Percentiles rank a stretch among this genome's conserved stretches.
phyloP scores from a whole-genome alignment of 345 rosid species.

The Sonneratia caseolaris region DNA sequence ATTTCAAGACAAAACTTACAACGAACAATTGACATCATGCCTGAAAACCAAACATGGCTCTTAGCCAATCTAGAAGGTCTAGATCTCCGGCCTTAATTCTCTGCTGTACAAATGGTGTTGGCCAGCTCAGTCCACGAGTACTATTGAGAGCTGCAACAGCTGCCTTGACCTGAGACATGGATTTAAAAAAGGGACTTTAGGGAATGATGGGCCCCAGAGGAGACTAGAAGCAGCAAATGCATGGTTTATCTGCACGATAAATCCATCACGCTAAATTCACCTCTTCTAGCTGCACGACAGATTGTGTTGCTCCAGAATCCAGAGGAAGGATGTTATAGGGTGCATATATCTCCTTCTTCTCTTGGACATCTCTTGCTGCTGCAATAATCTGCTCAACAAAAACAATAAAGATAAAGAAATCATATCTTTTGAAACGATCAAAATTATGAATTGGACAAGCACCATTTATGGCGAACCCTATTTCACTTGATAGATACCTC shows the following conservation, averaged over 20 bases:
- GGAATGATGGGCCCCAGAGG: background rate
- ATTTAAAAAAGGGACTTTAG: slow-evolving; percentile 1
- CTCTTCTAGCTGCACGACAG: slow-evolving; percentile 96
- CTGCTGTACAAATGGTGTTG: slow-evolving; percentile 69
- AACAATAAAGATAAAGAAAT: background rate
- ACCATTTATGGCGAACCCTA: background rate
- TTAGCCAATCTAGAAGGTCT: slow-evolving; percentile 93
- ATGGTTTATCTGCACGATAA: background rate
- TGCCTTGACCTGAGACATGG: slow-evolving; percentile 66
- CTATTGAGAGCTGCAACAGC: slow-evolving; percentile 83
- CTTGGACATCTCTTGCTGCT: slow-evolving; percentile 95
- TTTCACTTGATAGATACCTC: slow-evolving; percentile 37
- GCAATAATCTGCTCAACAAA: slow-evolving; percentile 73
- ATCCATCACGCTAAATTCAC: slow-evolving; percentile 17
- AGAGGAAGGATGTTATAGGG: slow-evolving; percentile 96
- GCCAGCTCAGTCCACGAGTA: slow-evolving; percentile 86
- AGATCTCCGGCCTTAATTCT: slow-evolving; percentile 77
- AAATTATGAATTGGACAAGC: background rate
- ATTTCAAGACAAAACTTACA: slow-evolving; percentile 4
- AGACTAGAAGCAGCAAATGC: background rate
- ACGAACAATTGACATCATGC: slow-evolving; percentile 22
- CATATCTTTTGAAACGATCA: background rate
- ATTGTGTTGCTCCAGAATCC: slow-evolving; percentile 89
- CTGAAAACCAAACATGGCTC: slow-evolving; percentile 98
- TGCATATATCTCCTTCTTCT: slow-evolving; percentile 90